These are phyloP conservation scores for Fusarium redolens DNA, from an alignment of 2,329 filamentous ascomycete genomes.

Conservation along the genomic window DNA sequence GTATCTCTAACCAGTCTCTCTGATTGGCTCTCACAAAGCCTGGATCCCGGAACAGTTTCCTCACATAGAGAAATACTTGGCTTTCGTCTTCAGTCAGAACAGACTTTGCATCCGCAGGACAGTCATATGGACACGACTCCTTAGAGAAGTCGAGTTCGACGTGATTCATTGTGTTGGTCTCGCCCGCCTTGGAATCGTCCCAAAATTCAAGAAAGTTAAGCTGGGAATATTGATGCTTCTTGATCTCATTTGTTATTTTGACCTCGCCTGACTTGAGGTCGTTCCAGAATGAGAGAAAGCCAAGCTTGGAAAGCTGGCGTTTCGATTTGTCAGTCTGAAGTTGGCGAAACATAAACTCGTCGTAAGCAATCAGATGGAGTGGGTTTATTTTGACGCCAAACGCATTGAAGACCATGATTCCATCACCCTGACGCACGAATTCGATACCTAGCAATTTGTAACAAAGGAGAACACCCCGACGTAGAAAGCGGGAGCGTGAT, in stretches of 20 bases:
- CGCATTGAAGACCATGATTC: rapidly evolving
- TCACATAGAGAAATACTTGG: not conserved
- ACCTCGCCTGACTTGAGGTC: not conserved
- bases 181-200: rapidly evolving
- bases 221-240: not conserved
- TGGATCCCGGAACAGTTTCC: not conserved
- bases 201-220: rapidly evolving
- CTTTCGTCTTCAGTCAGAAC: not conserved
- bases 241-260: not conserved
- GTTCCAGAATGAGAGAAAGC: not conserved
- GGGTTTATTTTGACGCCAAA: not conserved
- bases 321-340: not conserved
- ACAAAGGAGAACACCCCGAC: rapidly evolving
- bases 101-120: rapidly evolving
- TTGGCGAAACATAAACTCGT: not conserved
- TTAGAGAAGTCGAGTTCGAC: not conserved
- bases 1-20: not conserved
- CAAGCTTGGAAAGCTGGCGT: not conserved
- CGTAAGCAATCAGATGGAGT: not conserved
- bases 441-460: not conserved
- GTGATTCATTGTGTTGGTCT: rapidly evolving
- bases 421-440: rapidly evolving
- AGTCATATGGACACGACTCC: not conserved
- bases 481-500: not conserved
- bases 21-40: not conserved